A percentile compares a stretch with the other conserved stretches of the same genome.
phyloP scores from a whole-genome alignment of 23 red algal genomes.

The Gracilaria domingensis region DNA sequence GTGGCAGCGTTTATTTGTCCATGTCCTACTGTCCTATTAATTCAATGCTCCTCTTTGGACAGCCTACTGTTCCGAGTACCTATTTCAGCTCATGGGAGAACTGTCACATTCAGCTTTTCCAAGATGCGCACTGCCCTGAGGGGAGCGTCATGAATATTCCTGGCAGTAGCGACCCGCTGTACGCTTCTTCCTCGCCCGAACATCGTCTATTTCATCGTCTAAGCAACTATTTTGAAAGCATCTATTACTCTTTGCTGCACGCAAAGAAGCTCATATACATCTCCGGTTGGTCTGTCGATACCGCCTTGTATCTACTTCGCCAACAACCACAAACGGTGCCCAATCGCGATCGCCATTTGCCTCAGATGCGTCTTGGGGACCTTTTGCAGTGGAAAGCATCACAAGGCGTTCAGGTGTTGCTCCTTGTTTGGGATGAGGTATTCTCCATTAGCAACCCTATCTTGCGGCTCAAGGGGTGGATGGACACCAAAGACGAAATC shows the following conservation, averaged over 20 bases:
- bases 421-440: conserved; percentile 80
- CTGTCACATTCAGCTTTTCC: conserved; percentile 71
- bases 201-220: not conserved
- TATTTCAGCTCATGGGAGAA: conserved; percentile 48
- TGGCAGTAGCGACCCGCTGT: conserved; percentile 43
- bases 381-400: conserved; percentile 64
- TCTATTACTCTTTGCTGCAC: conserved; percentile 57
- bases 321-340: conserved; percentile 24
- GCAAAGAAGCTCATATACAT: conserved; percentile 79
- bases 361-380: conserved; percentile 51
- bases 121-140: conserved; percentile 57
- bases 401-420: conserved; percentile 55
- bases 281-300: conserved; percentile 78
- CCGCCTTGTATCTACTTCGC: conserved; percentile 48
- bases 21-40: conserved; percentile 67
- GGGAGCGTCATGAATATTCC: conserved; percentile 31
- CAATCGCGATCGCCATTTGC: conserved; percentile 23
- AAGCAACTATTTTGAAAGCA: conserved; percentile 63
- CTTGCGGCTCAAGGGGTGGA: conserved; percentile 49
- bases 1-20: conserved; percentile 41
- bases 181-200: conserved; percentile 1
- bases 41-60: conserved; percentile 38
- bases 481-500: conserved; percentile 80
- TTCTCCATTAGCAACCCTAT: conserved; percentile 66
- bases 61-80: conserved; percentile 63